Base-by-base conservation (phyloP, 345 rosid species). In the Salix brachista region DNA sequence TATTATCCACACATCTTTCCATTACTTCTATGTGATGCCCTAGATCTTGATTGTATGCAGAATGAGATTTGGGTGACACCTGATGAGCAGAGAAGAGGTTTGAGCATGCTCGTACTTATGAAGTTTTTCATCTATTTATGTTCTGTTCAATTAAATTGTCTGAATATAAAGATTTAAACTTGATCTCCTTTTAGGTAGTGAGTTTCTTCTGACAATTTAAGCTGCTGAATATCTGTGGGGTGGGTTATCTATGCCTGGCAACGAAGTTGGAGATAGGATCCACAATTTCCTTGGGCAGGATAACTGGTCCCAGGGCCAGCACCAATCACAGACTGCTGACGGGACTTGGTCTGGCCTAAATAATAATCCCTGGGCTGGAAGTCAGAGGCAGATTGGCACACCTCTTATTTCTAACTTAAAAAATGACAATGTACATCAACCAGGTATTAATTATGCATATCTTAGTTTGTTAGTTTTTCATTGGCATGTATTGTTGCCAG, bases 211-310 rank as follows among this genome's bases (percentile, higher is more conserved):
- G 65, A 39, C 77, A 69, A 84, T 69, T 75, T 78, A 80, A 81
- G 78, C 83, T 71, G 61, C 78, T 80, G 82, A 77, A 78, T 73
- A 74, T 34, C 79, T 76, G 77, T 68, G 71, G 44, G 79, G 80
- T 74, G 83, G 77, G 66, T 83, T 83, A 89, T 89, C 97, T 86
- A 92, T 94, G 97, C 93, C 97, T 91, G 98, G 97, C 81, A 91
- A 94, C 91, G 93, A 92, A 88, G 87, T 83, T 85, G 97, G 94
- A 82, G 98, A 94, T 83, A 90, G 90, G 88, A 88, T 87, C 84
- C 97, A 92, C 84, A 88, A 92, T 88, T 91, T 90, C 85, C 87
- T 91, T 87, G 92, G 87, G 81, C 94, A 86, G 78, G 95, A 90
- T 78, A 85, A 82, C 81, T 80, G 88, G 80, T 80, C 91, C 66